Evolutionary conservation across 2,329 filamentous ascomycete genomes (phyloP), one percentile per base, ranked within the genome.

Genomic region (Dactylellina haptotyla): DNA sequence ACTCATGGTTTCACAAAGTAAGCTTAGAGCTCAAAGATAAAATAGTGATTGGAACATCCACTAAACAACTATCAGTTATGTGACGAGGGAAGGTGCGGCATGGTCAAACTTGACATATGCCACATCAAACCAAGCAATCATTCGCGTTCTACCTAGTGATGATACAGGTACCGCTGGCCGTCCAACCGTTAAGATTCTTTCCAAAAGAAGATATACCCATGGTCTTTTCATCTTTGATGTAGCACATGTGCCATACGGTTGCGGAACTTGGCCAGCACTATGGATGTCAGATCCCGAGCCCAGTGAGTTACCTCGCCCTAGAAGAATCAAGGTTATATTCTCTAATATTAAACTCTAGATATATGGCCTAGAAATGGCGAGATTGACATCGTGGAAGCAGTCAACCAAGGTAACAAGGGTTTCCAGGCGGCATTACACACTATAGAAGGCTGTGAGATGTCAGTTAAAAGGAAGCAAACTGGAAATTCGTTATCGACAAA

Each of bases 381-480:
- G 81, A 90, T 94, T 77, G 91, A 94, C 80, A 90, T 93, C 77
- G 87, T 93, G 77, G 91, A 93, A 82, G 90, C 90, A 37, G 89
- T 92, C 76, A 91, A 92, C 82, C 82, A 83, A 20, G 85, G 87
- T 74, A 79, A 82, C 1, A 81, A 83, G 69, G 87, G 90, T n/a
- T 20, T 23, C 80, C 81, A 84, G 48, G 84, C 92, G 81, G 89
- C 90, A 32, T 84, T 95, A 14, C 89, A 92, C 83, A 91, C 90
- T 0, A 80, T 81, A 8, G 76, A 83, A 2, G 86, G 86, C 50
- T 93, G 90, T 82, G 80, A 80, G 25, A 85, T 91, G 78, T 3
- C 79, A 75, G 79, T 80, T 2, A 86, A 67, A 37, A 32, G 84
- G 56, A 81, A 84, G 10, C 80, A 84, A 43, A 78, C 81, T 3